Base-by-base conservation (phyloP, 1,139 yeast species). In the Taphrina deformans region DNA sequence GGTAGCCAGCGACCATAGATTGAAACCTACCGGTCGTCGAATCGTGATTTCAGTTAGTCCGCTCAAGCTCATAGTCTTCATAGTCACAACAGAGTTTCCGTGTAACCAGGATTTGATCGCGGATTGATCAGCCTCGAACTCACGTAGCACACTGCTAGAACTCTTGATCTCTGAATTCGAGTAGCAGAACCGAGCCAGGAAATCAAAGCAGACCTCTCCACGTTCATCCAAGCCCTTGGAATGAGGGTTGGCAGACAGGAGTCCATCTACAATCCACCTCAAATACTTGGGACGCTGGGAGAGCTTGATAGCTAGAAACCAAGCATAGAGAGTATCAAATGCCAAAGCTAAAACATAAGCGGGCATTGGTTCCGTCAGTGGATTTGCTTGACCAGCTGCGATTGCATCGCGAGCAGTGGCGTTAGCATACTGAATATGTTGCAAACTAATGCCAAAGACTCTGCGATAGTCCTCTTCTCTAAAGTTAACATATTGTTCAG, bases 361-460 rank as follows among this genome's bases (percentile, higher is more conserved):
- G 0, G 88, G 80, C 65, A 88, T 74, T 14, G 74, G 72, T 9
- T 70, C 53, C 26, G 63, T 58, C 48, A 55, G 71, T 27, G 77
- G 80, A 40, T 76, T 76, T 12, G 72, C 72, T 1, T 82, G 83
- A 29, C 76, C 76, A 66, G 80, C 80, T 48, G 74, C 70, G 38
- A 71, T 69, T 45, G 72, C 68, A 58, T 69, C 71, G 44, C 69
- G 71, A 60, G 75, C 69, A 35, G 73, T 75, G 50, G 88, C 90
- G 65, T 82, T 80, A 0, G 91, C 84, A 72, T 85, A 86, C 72
- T 88, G 89, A 66, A 89, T 87, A 71, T 86, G 87, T 70, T 86
- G 86, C 76, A 89, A 88, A 0, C 92, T 88, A 73, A 89, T 88
- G 0, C 89, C 96, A 77, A 89, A 88, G 0, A 90, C 89, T 59